Evolutionary conservation across 2,329 filamentous ascomycete species (phyloP), one percentile per base, ranked within the genome.

Genomic region (Alternaria brassicicola): DNA sequence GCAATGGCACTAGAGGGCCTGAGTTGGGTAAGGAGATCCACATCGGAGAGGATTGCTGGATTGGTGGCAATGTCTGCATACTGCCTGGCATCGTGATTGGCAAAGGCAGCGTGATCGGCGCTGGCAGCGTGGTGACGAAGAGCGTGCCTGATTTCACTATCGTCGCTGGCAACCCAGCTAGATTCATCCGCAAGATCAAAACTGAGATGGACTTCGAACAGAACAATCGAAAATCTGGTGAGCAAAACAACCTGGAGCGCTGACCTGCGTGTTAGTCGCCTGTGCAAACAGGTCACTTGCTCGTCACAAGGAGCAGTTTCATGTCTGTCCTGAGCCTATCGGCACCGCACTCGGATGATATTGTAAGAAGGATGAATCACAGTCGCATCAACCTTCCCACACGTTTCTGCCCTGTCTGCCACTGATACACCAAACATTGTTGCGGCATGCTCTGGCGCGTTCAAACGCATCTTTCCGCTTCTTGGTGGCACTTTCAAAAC

Each of bases 81-180:
- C 79, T 93, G 38, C 87, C 91, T 0, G 92, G 92, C 0, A 87
- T 96, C 26, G 92, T 84, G 0, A 89, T 97, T 63, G 92, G 93
- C 0, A 83, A 84, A 59, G 92, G 92, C 0, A 83, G 81, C 8
- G 90, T 89, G 0, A 84, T 96, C 57, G 93, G 92, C 2, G 92
- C 93, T 3, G 91, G 90, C 0, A 92, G 89, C 73, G 90, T 96
- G 3, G 92, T 96, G 23, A 96, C 91, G 2, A 96, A 90, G 80
- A 82, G 87, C 72, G 85, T 92, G 17, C 83, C 86, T 6, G 82
- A 78, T 91, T 88, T 86, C 62, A 83, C 83, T 8, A 82, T 88
- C 12, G 87, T 87, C 1, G 88, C 82, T 17, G 89, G 89, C 0
- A 91, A 90, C 66, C 89, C 89, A 35, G 89, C 88, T 10, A 82